phyloP scores from a whole-genome alignment of 2,329 filamentous ascomycete genomes.

The Trichoderma harzianum region DNA sequence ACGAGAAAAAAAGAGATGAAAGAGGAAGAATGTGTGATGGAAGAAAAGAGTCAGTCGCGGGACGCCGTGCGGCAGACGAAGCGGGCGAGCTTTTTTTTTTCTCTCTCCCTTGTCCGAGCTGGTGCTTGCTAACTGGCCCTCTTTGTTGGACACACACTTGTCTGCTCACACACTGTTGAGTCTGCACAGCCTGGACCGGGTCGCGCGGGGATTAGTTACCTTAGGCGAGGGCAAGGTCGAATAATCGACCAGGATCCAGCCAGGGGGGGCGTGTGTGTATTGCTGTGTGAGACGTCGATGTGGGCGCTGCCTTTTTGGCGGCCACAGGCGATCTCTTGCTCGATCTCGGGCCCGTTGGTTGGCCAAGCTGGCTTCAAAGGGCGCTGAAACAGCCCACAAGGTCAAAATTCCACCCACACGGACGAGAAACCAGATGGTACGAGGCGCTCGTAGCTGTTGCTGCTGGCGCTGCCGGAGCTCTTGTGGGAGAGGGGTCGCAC shows the following conservation, averaged over 20 bases:
- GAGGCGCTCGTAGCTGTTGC: not conserved
- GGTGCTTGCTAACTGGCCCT: constrained; percentile 25
- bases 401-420: constrained; percentile 13
- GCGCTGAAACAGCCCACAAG: constrained; percentile 28
- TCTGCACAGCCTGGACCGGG: constrained; percentile 26
- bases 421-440: not conserved
- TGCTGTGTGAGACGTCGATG: constrained; percentile 12
- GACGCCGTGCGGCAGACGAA: constrained; percentile 33
- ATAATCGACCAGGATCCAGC: constrained; percentile 28
- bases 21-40: constrained; percentile 27
- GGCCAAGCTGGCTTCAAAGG: constrained; percentile 8
- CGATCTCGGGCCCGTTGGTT: constrained; percentile 18
- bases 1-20: constrained; percentile 36
- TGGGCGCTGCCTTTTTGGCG: constrained; percentile 11
- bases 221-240: constrained; percentile 32
- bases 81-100: constrained; percentile 36
- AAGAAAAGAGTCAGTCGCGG: constrained; percentile 30
- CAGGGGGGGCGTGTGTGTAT: constrained; percentile 25
- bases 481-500: not conserved
- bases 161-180: constrained; percentile 9
- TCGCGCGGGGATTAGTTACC: constrained; percentile 25
- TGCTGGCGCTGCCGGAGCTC: not conserved
- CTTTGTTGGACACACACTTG: constrained; percentile 22
- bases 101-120: constrained; percentile 32
- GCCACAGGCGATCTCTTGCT: constrained; percentile 18